These are phyloP conservation scores for Rhizophagus sp. DNA, from an alignment of 192 early-diverging fungal species.

Conservation along the genomic window DNA sequence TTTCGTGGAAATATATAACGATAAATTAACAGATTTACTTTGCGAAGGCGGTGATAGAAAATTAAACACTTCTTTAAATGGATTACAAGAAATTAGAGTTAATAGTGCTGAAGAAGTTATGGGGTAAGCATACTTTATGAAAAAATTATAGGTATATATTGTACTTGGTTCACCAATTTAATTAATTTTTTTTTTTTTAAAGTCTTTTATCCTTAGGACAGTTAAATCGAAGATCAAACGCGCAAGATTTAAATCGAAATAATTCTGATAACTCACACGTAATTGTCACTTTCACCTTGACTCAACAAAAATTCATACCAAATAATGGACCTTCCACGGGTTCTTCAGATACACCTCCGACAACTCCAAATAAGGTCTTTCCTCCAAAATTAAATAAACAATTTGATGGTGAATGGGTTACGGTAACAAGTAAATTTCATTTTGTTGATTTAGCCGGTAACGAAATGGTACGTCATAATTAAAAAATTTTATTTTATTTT, in stretches of 20 bases:
- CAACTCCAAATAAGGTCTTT: not conserved
- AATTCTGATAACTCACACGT: constrained; percentile 91
- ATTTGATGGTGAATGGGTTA: constrained; percentile 59
- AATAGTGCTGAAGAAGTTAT: constrained; percentile 71
- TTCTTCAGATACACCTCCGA: constrained; percentile 16
- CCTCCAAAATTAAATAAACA: constrained; percentile 4
- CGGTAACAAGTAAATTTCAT: constrained; percentile 88
- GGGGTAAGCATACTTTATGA: constrained; percentile 46
- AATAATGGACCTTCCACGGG: constrained; percentile 35
- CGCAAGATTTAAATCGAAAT: constrained; percentile 86
- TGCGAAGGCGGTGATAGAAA: constrained; percentile 63
- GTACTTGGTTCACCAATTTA: not conserved
- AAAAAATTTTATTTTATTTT: not conserved
- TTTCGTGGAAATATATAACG: constrained; percentile 96
- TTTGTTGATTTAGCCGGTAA: constrained; percentile 99
- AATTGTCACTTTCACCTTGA: constrained; percentile 88
- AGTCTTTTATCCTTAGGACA: constrained; percentile 69
- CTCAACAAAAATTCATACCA: constrained; percentile 69
- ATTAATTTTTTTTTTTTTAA: not conserved
- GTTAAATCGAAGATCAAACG: constrained; percentile 77
- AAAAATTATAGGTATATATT: not conserved
- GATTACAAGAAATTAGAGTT: constrained; percentile 79
- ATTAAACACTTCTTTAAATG: constrained; percentile 81
- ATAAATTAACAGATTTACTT: constrained; percentile 90
- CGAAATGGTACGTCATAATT: constrained; percentile 61